Base-by-base conservation (phyloP, 306 rosid genomes). In the Crataegus laevigata region DNA sequence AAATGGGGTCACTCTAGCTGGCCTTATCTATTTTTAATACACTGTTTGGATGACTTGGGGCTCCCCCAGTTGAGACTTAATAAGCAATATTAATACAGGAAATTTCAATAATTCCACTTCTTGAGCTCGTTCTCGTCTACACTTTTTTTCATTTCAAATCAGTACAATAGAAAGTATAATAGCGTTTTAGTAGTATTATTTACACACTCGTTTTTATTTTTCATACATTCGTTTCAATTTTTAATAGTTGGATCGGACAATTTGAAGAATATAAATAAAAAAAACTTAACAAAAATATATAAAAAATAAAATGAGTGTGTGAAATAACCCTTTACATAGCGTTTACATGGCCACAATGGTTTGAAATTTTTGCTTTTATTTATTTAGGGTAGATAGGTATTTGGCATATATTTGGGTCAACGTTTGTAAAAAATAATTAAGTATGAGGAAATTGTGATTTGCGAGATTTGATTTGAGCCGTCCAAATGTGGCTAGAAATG, bases 1-100 rank as follows among this genome's bases (percentile, higher is more conserved):
- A 66, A 85, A 72, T 82, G 74, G 82, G 69, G 75, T 61, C 71
- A 52, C 55, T 28, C 72, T 78, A 82, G 93, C 96, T 87, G 90
- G 87, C 91, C 64, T 69, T 62, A 10, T 58, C 22, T 40, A 8
- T 57, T 72, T 62, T 15, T 29, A 70, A 52, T 51, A 29, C 62
- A 67, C 54, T 42, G 3, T 68, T 24, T 67, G 25, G 14, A 63
- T 67, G 34, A 67, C 54, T 51, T 30, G 62, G 62, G 45, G 30
- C 26, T 32, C 63, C 36, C 62, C 18, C 9, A 50, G 2, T 29
- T 54, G 64, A 22, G 32, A 11, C 0, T 22, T 40, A 40, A 40
- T 0, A 40, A 40, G 43, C 12, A 40, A 40, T 40, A n/a, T 3
- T n/a, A 15, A 11, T 6, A 71, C 22, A 6, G 3, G 13, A 6